Evolutionary conservation across 73 alveolate species (phyloP), one percentile per base, ranked within the genome.

Genomic region (Blepharisma japonicum): DNA sequence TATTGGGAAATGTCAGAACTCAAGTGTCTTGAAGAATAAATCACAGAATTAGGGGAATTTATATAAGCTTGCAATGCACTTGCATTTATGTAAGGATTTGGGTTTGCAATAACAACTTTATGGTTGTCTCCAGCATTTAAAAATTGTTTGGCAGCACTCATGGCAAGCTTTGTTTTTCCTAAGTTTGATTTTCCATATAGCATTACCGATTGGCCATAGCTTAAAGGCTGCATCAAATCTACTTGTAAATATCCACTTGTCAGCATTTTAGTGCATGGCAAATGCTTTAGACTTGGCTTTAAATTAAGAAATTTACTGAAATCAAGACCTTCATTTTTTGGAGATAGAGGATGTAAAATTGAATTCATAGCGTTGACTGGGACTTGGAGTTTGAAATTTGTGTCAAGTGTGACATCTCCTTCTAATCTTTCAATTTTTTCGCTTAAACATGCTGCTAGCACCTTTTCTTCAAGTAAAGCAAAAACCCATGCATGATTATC

Each of bases 41-140:
- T 9, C 5, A 61, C 23, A 14, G 46, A n/a, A 2, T 61, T 61
- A 2, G 38, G 49, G 18, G 23, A 9, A 61, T 61, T 14, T 18
- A 8, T 61, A 14, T 61, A 14, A 14, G 39, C 14, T 5, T 25
- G 14, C 23, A 61, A 61, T 3, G 42, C 42, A 32, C 42, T 32
- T 32, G 42, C 42, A 32, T 32, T 32, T 32, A 32, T 32, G 3
- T 32, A 32, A 61, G 74, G 74, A 25, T 61, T 61, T 18, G 74
- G 74, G 23, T 39, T 61, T 61, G 46, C 74, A 39, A 61, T 61
- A 20, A 61, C 74, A 25, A 61, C 74, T 61, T 61, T n/a, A 61
- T 14, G n/a, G 5, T 61, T n/a, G 47, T 61, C 47, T 32, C 42
- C 42, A 1, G 18, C 23, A 14, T 25, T 14, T 14, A 14, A 9